These are phyloP conservation scores for Pythium rhizo-oryzae DNA, from an alignment of 352 stramenopile species.

Conservation along the genomic window DNA sequence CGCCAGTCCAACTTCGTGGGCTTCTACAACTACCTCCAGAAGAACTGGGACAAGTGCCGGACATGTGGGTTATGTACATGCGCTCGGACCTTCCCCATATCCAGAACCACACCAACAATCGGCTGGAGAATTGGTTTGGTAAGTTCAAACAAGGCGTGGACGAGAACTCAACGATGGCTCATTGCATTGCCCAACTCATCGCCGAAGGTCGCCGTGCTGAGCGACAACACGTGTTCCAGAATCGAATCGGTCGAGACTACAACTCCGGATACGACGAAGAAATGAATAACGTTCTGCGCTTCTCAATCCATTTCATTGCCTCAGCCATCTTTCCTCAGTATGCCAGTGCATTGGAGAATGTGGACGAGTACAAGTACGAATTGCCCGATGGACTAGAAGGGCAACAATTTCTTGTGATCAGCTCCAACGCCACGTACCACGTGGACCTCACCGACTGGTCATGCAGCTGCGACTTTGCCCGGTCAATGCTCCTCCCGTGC, in stretches of 20 bases:
- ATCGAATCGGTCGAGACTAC: not conserved
- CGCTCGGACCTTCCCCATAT: no score
- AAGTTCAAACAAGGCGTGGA: not conserved
- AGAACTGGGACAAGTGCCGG: not conserved
- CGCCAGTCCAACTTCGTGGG: no score
- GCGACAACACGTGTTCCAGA: not conserved
- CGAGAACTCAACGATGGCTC: not conserved
- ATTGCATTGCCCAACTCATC: not conserved
- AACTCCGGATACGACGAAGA: not conserved
- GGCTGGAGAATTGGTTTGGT: no score
- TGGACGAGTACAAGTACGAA: no score
- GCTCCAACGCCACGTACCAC: not conserved
- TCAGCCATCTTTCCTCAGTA: no score
- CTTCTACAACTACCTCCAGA: no score
- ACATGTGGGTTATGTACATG: no score
- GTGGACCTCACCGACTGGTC: slow-evolving; percentile 1
- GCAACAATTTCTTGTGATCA: not conserved
- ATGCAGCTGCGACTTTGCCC: not conserved
- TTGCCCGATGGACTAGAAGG: no score
- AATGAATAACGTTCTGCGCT: no score
- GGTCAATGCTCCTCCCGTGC: not conserved
- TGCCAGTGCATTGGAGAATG: no score
- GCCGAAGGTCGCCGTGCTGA: not conserved
- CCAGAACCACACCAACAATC: no score
- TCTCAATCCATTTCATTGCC: no score